Percentiles rank a stretch among this genome's conserved stretches.
These are phyloP conservation scores for Ilyonectria robusta DNA, from an alignment of 2,329 filamentous ascomycete genomes.

Conservation along the genomic window DNA sequence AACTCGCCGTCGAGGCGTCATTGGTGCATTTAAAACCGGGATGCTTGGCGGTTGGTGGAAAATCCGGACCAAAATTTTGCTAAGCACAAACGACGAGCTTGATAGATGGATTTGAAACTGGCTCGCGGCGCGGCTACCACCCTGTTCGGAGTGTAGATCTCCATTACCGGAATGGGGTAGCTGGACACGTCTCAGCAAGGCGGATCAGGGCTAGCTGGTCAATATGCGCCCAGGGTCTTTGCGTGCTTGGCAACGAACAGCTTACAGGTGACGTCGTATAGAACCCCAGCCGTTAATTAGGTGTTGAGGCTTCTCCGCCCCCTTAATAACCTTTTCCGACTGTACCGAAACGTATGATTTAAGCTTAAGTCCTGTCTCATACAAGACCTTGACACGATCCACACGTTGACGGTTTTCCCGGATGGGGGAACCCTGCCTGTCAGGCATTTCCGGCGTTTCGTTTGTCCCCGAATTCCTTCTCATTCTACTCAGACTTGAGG, in stretches of 20 bases:
- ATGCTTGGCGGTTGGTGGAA: slow-evolving; percentile 33
- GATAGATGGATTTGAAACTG: slow-evolving; percentile 24
- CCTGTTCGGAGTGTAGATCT: not conserved
- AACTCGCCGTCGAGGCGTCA: not conserved
- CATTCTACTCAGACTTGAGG: not conserved
- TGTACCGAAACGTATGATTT: not conserved
- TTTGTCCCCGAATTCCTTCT: not conserved
- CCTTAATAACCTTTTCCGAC: not conserved
- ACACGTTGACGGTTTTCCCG: not conserved
- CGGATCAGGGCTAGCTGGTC: too few species aligned
- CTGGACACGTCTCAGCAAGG: not conserved
- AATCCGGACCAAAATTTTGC: not conserved
- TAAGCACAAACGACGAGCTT: slow-evolving; percentile 3
- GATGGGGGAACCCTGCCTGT: not conserved
- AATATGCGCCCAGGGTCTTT: not conserved
- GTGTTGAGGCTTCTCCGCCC: not conserved
- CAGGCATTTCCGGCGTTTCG: not conserved
- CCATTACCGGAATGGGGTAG: slow-evolving; percentile 5
- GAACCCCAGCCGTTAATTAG: not conserved
- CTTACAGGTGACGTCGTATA: not conserved
- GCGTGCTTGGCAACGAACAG: not conserved
- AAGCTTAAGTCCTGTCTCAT: not conserved
- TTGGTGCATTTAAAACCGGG: slow-evolving; percentile 29
- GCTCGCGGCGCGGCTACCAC: slow-evolving; percentile 3
- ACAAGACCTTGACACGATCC: not conserved